Percentiles rank a stretch among this genome's conserved stretches.
Conservation (phyloP, 192 early-diverging fungal species). For the Dispira simplex region DNA sequence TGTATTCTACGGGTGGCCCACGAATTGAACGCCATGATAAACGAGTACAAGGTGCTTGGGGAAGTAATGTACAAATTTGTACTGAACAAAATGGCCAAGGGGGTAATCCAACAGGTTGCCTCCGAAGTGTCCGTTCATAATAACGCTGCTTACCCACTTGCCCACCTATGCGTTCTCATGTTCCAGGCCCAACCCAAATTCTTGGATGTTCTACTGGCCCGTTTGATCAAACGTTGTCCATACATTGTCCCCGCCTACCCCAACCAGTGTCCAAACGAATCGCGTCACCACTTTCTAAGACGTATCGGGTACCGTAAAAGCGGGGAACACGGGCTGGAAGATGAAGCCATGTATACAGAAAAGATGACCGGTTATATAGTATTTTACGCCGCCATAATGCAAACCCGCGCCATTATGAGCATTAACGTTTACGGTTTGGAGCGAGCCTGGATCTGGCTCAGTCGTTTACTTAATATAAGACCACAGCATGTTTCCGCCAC, state of each 20-base stretch:
- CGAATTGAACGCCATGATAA: background rate
- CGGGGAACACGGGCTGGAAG: constrained; percentile 28
- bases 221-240: constrained; percentile 49
- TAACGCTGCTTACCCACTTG: constrained; percentile 45
- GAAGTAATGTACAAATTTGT: background rate
- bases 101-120: constrained; percentile 43
- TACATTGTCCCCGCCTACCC: constrained; percentile 52
- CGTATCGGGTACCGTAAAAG: constrained; percentile 23
- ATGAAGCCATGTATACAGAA: constrained; percentile 40
- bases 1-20: constrained; percentile 24
- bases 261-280: background rate
- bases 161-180: constrained; percentile 40
- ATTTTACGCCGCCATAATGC: constrained; percentile 51
- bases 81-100: background rate
- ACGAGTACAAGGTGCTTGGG: background rate
- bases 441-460: constrained; percentile 57
- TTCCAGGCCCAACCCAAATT: constrained; percentile 38
- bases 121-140: constrained; percentile 44
- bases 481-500: constrained; percentile 46
- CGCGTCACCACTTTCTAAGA: constrained; percentile 16
- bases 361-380: constrained; percentile 49
- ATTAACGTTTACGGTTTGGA: constrained; percentile 31
- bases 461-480: constrained; percentile 47
- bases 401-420: constrained; percentile 28
- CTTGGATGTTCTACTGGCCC: constrained; percentile 37